Base-by-base conservation (phyloP, 2,329 filamentous ascomycete species). In the Graphiopsis chlorocephala region DNA sequence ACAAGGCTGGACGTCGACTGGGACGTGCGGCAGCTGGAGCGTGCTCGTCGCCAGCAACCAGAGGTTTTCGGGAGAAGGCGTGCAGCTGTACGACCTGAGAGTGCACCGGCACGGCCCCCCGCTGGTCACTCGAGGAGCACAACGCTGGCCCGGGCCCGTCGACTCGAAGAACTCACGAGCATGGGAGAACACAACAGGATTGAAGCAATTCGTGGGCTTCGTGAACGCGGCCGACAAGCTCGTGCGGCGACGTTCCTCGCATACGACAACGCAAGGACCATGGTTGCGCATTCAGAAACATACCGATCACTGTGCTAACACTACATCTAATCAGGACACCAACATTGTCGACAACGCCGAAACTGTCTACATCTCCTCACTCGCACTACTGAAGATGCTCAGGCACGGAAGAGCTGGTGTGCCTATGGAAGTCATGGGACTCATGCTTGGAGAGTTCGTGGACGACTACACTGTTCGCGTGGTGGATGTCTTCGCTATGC, bases 381-480 rank as follows among this genome's bases (percentile, higher is more conserved):
- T 99, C 67, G 95, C 95, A 61, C 86, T 99, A 61, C 85, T 99
- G 73, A 99, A 99, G 86, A 99, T 99, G 95, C 85, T 99, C 79
- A 90, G 95, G 78, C 95, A 99, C 80, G 95, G 95, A 69, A 90
- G 95, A 71, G 95, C 95, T 47, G 95, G 95, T 83, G 95, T 99
- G 70, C 95, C 95, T 23, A 99, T 99, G 95, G 95, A 99, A 84
- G 95, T 99, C 78, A 99, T 99, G 95, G 95, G 95, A 68, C 84
- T 99, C 77, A 99, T 99, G 95, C 82, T 98, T 74, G 95, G 95
- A 78, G 95, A 98, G 79, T 98, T 99, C 73, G 94, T 99, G 66
- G 95, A 99, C 76, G 95, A 98, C 82, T 99, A 97, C 81, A 99
- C 95, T 66, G 95, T 99, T 68, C 90, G 94, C 71, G 95, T 99